A percentile compares a stretch with the other conserved stretches of the same genome.
phyloP scores from a whole-genome alignment of 768 basidiomycete species.

The Multifurca ochricompacta region DNA sequence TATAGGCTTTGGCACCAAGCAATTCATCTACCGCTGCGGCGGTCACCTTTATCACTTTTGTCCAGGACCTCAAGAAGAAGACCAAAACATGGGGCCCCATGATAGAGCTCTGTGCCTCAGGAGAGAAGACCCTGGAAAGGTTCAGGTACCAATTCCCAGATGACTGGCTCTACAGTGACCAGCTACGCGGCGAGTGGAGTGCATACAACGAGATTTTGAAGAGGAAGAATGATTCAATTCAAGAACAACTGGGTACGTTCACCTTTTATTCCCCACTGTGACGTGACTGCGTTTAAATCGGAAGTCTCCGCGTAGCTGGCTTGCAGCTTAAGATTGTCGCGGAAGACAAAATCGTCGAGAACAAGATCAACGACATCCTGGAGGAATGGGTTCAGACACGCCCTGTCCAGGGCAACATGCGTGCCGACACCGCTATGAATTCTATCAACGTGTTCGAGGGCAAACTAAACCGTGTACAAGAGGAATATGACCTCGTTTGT shows the following conservation, averaged over 20 bases:
- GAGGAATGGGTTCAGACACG: constrained; percentile 94
- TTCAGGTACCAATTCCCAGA: constrained; percentile 95
- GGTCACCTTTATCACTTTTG: constrained; percentile 98
- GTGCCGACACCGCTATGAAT: constrained; percentile 94
- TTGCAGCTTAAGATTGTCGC: constrained; percentile 99
- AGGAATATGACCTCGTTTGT: constrained; percentile 92
- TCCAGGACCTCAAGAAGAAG: constrained; percentile 97
- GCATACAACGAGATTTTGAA: constrained; percentile 97
- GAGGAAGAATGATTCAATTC: constrained; percentile 96
- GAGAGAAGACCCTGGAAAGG: constrained; percentile 95
- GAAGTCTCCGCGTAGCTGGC: constrained; percentile 49
- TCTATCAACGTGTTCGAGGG: constrained; percentile 93
- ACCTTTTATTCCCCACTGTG: neutral
- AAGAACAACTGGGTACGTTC: constrained; percentile 88
- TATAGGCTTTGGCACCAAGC: constrained; percentile 49
- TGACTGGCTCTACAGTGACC: constrained; percentile 98
- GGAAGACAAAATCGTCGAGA: constrained; percentile 96
- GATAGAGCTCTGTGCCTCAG: constrained; percentile 89
- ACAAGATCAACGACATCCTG: constrained; percentile 86
- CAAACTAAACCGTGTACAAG: constrained; percentile 80
- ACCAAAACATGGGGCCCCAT: constrained; percentile 94
- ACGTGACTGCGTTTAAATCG: neutral
- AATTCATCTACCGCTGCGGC: constrained; percentile 96
- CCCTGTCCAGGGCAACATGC: constrained; percentile 94
- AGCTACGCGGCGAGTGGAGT: constrained; percentile 95